Conservation (phyloP, 345 rosid genomes). For the Dovyalis caffra region DNA sequence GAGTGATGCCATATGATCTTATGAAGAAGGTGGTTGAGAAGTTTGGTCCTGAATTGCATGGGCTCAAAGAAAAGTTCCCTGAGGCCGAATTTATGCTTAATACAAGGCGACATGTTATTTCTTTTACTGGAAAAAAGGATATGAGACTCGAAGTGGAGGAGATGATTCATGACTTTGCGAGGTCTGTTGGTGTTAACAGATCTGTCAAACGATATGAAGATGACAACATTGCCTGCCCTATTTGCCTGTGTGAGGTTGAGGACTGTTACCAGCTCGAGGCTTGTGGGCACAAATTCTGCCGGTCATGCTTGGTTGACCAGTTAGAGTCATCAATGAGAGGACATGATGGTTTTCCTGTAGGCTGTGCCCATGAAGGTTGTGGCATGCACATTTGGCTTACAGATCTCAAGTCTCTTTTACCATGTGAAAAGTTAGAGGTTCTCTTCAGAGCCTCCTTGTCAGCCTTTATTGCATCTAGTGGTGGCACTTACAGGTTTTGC, state of each 20-base stretch:
- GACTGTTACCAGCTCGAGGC: conserved; percentile 73
- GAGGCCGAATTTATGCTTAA: conserved; percentile 59
- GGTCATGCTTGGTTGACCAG: conserved; percentile 49
- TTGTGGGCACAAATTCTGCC: conserved; percentile 71
- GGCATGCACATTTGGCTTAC: conserved; percentile 47
- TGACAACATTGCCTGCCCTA: conserved; percentile 46
- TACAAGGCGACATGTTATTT: conserved; percentile 57
- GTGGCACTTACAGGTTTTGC: conserved; percentile 68
- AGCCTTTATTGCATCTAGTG: conserved; percentile 60
- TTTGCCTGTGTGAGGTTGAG: conserved; percentile 83
- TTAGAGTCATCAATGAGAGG: conserved; percentile 27
- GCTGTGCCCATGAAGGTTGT: conserved; percentile 63
- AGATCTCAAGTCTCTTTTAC: conserved; percentile 61
- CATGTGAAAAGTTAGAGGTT: conserved; percentile 66
- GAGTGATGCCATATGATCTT: conserved; percentile 54
- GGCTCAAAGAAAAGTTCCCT: conserved; percentile 62
- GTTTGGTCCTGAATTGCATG: conserved; percentile 73
- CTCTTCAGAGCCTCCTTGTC: conserved; percentile 77
- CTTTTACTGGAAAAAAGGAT: conserved; percentile 56
- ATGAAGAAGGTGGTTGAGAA: conserved; percentile 54
- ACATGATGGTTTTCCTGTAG: conserved; percentile 63
- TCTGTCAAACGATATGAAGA: conserved; percentile 9
- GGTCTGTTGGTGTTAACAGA: conserved; percentile 20
- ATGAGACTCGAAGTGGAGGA: conserved; percentile 62
- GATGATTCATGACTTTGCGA: conserved; percentile 49